Evolutionary conservation across 331 rosid species (phyloP), one percentile per base, ranked within the genome.

Genomic region (Arachis monticola): DNA sequence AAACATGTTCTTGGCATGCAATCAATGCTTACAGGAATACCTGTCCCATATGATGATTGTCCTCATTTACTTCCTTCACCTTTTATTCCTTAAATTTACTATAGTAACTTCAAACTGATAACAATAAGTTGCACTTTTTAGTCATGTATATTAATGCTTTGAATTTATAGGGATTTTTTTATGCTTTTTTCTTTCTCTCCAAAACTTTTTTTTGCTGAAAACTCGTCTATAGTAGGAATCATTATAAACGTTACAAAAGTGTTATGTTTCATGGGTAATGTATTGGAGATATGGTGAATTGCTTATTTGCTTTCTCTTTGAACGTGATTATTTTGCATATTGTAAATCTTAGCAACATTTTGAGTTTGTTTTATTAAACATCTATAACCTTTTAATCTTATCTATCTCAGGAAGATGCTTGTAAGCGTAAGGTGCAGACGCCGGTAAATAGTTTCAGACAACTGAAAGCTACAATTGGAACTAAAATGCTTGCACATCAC

Each of bases 331-430:
- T 40, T 46, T 48, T 62, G 52, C 5, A 7, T 62, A 11, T 56
- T 65, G 58, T 71, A 10, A 31, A 70, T 46, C 71, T 70, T 53
- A 22, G 59, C 81, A 65, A 44, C 56, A 62, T 47, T 41, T 51
- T 77, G 70, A 56, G 67, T 44, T 69, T 62, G 41, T 45, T 70
- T 69, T 57, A 53, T 41, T 9, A 44, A 68, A 45, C 60, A 42
- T 60, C 6, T 8, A 10, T 78, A 65, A 78, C 74, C 64, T 81
- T 78, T 75, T 66, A 66, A 76, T 60, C 31, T 84, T 87, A 74
- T 73, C 68, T 69, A 11, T 85, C 74, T 80, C 89, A 92, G 97
- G 90, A 84, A 60, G 80, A 58, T 84, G 81, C 87, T 58, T 73
- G 80, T 67, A 80, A 82, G 76, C 72, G 78, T 53, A 79, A 80